phyloP scores from a whole-genome alignment of 306 rosid species.

The Rosa multiflora region DNA sequence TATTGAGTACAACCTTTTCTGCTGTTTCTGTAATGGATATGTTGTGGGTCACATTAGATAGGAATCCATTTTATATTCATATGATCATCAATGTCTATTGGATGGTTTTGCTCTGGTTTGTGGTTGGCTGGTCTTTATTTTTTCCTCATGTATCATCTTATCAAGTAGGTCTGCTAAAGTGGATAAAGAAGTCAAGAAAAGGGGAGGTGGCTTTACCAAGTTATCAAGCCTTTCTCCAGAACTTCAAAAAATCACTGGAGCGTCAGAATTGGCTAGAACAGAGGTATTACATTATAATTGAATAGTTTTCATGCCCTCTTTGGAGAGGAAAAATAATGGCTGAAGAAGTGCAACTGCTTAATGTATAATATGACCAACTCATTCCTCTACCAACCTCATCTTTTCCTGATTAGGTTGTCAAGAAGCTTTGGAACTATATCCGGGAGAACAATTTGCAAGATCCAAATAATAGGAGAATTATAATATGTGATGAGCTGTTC shows the following conservation, averaged over 20 bases:
- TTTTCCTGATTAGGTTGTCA: conserved; percentile 37
- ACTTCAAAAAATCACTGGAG: conserved; percentile 39
- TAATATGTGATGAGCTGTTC: conserved; percentile 34
- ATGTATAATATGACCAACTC: neutral
- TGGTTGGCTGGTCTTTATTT: neutral
- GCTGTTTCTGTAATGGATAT: conserved; percentile 3
- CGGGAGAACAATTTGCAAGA: conserved; percentile 36
- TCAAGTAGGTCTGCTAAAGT: conserved; percentile 25
- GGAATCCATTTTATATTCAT: neutral
- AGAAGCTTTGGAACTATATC: conserved; percentile 41
- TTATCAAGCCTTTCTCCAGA: conserved; percentile 42
- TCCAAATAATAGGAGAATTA: conserved; percentile 33
- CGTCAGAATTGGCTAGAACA: conserved; percentile 40
- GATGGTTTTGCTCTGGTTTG: neutral
- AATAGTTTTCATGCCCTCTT: neutral
- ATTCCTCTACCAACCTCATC: neutral
- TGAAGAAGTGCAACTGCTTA: neutral
- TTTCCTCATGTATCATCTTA: conserved; percentile 6
- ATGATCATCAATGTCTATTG: neutral
- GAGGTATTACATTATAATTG: conserved; percentile 22
- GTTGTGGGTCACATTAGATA: neutral
- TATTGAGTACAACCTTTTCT: neutral
- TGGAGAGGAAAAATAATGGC: neutral
- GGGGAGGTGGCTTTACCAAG: conserved; percentile 34
- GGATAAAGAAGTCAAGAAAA: conserved; percentile 29